Percentiles rank a stretch among this genome's conserved stretches.
phyloP scores from a whole-genome alignment of 129 eudicot species.

The Heracleum sosnowskyi region DNA sequence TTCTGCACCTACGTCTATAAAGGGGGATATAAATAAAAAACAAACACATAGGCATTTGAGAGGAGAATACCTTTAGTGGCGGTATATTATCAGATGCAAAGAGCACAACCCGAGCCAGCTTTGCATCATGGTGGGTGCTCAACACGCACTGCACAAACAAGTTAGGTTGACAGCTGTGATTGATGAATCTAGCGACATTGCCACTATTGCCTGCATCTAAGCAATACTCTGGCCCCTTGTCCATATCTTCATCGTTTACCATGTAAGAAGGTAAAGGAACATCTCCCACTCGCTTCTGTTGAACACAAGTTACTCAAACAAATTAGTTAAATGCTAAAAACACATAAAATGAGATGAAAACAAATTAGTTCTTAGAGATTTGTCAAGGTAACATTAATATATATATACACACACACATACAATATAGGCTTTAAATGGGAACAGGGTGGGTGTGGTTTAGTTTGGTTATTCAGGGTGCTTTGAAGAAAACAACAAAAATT shows the following conservation, averaged over 20 bases:
- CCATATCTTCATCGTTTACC: conserved; percentile 34
- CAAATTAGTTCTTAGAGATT: not conserved
- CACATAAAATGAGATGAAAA: not conserved
- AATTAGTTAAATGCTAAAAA: not conserved
- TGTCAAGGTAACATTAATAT: not conserved
- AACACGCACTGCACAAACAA: conserved; percentile 79
- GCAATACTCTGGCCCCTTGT: conserved; percentile 61
- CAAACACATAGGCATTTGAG: not conserved
- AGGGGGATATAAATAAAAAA: not conserved
- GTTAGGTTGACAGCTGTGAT: conserved; percentile 96
- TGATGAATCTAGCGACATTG: conserved; percentile 67
- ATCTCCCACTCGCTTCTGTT: conserved; percentile 63
- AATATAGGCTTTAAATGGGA: not conserved
- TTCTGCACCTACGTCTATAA: not conserved
- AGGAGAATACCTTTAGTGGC: conserved; percentile 61
- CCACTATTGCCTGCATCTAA: conserved; percentile 77
- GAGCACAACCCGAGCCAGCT: conserved; percentile 61
- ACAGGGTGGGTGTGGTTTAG: not conserved
- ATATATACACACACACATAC: not conserved
- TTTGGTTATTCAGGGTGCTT: not conserved
- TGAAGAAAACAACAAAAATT: not conserved
- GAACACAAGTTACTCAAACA: not conserved
- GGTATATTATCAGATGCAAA: conserved; percentile 86
- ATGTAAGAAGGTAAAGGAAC: conserved; percentile 43
- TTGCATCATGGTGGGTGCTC: conserved; percentile 63